Conservation (phyloP, 129 eudicot species). For the Oenanthe sinensis region DNA sequence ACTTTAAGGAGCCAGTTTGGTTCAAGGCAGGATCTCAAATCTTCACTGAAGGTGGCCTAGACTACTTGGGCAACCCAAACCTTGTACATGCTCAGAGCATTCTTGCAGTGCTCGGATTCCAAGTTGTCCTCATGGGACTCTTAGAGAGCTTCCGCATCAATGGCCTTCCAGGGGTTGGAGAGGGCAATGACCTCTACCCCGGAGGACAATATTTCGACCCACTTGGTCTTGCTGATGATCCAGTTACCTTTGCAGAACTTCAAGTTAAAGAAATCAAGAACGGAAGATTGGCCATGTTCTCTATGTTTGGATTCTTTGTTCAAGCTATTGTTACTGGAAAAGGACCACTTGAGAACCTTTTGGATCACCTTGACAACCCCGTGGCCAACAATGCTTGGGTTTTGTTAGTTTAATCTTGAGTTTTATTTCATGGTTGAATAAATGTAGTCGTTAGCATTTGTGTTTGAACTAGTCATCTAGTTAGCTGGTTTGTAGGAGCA, state of each 20-base stretch:
- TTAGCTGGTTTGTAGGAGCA: too few species aligned
- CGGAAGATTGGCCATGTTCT: conserved; percentile 31
- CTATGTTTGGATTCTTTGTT: conserved; percentile 29
- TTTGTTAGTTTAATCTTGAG: neutral
- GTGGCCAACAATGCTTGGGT: conserved; percentile 28
- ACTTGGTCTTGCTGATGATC: conserved; percentile 28
- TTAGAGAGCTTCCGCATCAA: conserved; percentile 26
- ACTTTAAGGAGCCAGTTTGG: conserved; percentile 32
- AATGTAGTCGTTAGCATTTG: too few species aligned
- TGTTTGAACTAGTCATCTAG: too few species aligned
- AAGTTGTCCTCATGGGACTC: conserved; percentile 26
- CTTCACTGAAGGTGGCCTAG: conserved; percentile 32
- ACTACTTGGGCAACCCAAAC: conserved; percentile 32
- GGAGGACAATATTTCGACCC: conserved; percentile 28
- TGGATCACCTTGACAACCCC: conserved; percentile 28
- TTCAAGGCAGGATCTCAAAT: conserved; percentile 34
- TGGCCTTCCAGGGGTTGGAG: conserved; percentile 24
- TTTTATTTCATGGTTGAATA: too few species aligned
- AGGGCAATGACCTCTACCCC: conserved; percentile 26
- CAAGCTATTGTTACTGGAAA: conserved; percentile 28
- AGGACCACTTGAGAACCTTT: conserved; percentile 29
- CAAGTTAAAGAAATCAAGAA: conserved; percentile 31
- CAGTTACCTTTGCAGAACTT: conserved; percentile 25
- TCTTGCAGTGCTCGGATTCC: conserved; percentile 23
- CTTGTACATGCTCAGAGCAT: conserved; percentile 34